phyloP scores from a whole-genome alignment of 305 asterid genomes.

The Fraxinus baroniana region DNA sequence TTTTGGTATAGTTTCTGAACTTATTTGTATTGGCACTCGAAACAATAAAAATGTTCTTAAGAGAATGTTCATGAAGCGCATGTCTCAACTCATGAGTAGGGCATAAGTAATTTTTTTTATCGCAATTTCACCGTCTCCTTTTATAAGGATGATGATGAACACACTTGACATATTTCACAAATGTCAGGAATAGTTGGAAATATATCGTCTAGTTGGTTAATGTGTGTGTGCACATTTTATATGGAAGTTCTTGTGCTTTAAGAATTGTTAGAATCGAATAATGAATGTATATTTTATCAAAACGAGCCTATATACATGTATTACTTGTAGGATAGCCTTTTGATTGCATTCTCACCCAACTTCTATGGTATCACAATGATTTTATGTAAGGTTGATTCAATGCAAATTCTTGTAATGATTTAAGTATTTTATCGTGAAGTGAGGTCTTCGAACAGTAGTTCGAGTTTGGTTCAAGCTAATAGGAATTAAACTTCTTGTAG shows the following conservation, averaged over 20 bases:
- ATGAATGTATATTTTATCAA: too few species aligned
- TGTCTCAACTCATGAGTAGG: background rate
- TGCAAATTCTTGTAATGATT: background rate
- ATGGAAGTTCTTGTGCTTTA: background rate
- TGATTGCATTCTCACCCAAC: background rate
- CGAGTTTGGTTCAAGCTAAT: background rate
- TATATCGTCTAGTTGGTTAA: background rate
- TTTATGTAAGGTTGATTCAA: background rate
- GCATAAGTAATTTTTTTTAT: background rate
- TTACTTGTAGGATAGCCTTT: background rate
- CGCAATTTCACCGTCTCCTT: background rate
- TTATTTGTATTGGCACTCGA: background rate
- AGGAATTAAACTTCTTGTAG: background rate
- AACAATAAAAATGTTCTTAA: background rate
- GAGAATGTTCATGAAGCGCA: background rate
- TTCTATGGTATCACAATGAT: background rate
- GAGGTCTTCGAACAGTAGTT: background rate
- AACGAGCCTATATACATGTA: background rate
- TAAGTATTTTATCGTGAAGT: background rate
- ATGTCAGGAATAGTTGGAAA: background rate
- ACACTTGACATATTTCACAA: background rate
- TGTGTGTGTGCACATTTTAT: background rate
- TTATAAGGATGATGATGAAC: background rate
- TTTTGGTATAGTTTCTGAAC: background rate
- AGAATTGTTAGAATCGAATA: background rate